Percentiles rank a stretch among this genome's conserved stretches.
These are phyloP conservation scores for Candida hungchunana DNA, from an alignment of 805 yeast species.

Conservation along the genomic window DNA sequence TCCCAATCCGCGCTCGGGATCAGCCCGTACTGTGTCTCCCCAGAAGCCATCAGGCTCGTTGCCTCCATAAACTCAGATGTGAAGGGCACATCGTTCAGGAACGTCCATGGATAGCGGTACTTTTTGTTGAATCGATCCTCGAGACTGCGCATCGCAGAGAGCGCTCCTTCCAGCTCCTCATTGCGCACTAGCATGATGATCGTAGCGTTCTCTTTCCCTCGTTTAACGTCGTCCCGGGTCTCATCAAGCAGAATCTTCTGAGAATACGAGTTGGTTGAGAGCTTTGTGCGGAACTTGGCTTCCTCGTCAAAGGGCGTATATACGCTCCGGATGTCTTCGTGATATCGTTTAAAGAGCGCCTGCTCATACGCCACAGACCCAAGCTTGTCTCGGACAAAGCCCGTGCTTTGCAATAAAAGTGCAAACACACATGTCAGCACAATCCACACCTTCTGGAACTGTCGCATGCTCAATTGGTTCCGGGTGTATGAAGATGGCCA, in stretches of 20 bases:
- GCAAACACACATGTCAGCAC: slow-evolving; percentile 23
- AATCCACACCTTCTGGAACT: slow-evolving; percentile 26
- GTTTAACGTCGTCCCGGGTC: slow-evolving; percentile 31
- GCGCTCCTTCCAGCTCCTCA: slow-evolving; percentile 69
- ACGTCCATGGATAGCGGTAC: slow-evolving; percentile 74
- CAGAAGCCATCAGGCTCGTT: slow-evolving; percentile 57
- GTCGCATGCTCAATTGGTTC: slow-evolving; percentile 23
- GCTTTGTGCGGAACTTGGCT: slow-evolving; percentile 28
- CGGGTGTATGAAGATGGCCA: no score
- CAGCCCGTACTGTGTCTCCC: slow-evolving; percentile 61
- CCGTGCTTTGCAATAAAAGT: slow-evolving; percentile 18
- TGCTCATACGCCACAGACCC: slow-evolving; percentile 20
- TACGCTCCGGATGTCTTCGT: slow-evolving; percentile 18
- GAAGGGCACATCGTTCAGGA: slow-evolving; percentile 71
- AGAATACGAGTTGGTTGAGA: slow-evolving; percentile 37
- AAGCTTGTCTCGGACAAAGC: slow-evolving; percentile 19
- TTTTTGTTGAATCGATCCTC: slow-evolving; percentile 71
- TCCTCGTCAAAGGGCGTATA: slow-evolving; percentile 23
- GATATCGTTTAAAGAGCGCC: slow-evolving; percentile 11
- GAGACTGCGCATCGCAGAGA: slow-evolving; percentile 68
- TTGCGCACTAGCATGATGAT: slow-evolving; percentile 84
- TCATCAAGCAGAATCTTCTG: slow-evolving; percentile 27
- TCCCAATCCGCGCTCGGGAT: slow-evolving; percentile 75
- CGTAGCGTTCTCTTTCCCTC: slow-evolving; percentile 75
- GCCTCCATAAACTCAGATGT: slow-evolving; percentile 56